These are phyloP conservation scores for Hanseniaspora mollemarum DNA, from an alignment of 805 yeast species.

Conservation along the genomic window DNA sequence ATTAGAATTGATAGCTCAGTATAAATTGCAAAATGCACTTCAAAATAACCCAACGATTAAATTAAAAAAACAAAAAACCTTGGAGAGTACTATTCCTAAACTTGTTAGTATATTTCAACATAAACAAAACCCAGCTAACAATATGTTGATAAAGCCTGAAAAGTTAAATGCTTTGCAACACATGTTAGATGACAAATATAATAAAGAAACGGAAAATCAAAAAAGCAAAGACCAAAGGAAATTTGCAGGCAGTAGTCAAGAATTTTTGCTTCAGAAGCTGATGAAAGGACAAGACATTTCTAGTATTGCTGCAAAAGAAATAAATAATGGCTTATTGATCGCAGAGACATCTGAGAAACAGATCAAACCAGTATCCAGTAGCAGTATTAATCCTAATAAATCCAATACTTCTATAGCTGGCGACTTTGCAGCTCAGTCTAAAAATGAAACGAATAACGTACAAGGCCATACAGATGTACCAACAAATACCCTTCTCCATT, in stretches of 20 bases:
- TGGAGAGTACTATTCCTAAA: constrained; percentile 9
- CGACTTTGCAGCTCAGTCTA: not conserved
- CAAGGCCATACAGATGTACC: not conserved
- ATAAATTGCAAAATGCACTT: constrained; percentile 8
- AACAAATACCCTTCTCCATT: too few species aligned
- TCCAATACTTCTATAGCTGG: not conserved
- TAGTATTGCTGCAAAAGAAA: constrained; percentile 1
- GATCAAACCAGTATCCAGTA: too few species aligned
- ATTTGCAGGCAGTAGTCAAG: constrained; percentile 1
- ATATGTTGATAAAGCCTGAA: constrained; percentile 1
- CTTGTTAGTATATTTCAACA: not conserved
- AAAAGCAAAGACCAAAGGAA: not conserved
- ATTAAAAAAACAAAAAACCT: not conserved
- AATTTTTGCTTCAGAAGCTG: not conserved
- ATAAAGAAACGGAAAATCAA: not conserved
- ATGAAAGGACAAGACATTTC: not conserved
- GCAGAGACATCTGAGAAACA: not conserved
- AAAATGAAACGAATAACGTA: not conserved
- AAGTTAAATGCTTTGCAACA: not conserved
- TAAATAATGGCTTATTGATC: not conserved
- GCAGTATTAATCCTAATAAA: not conserved
- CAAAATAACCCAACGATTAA: not conserved
- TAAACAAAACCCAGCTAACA: not conserved
- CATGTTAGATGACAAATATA: not conserved
- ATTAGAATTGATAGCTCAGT: constrained; percentile 5